Conservation (phyloP, 192 early-diverging fungal species). For the Entomortierella beljakovae region DNA sequence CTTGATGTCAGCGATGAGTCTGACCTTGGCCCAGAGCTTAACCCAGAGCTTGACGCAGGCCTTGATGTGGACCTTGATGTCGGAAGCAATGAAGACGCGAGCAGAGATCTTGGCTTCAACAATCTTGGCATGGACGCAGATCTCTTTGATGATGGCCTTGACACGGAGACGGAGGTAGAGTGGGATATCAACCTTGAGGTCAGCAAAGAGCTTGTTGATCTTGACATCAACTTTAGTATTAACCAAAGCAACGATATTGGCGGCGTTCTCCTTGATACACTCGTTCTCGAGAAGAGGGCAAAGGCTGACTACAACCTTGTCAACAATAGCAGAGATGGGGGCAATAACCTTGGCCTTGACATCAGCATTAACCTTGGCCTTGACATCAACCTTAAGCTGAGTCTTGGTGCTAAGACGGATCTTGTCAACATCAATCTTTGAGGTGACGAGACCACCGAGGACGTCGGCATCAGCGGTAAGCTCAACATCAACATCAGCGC, state of each 20-base stretch:
- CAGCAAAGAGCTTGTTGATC: conserved; percentile 12
- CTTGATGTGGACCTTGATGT: conserved; percentile 25
- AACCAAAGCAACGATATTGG: conserved; percentile 24
- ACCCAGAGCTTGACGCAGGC: conserved; percentile 30
- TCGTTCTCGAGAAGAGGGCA: conserved; percentile 18
- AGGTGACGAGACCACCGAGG: conserved; percentile 34
- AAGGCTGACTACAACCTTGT: conserved; percentile 3
- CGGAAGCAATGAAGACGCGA: conserved; percentile 24
- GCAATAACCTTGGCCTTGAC: conserved; percentile 20
- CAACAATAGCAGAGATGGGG: conserved; percentile 19
- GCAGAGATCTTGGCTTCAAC: conserved; percentile 4
- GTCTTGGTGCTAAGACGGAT: conserved; percentile 20
- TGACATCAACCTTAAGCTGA: conserved; percentile 20
- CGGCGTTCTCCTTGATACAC: conserved; percentile 19
- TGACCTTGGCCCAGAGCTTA: conserved; percentile 28
- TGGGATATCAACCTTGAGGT: conserved; percentile 21
- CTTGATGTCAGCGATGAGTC: neutral
- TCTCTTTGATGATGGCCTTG: conserved; percentile 14
- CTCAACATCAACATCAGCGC: conserved; percentile 32
- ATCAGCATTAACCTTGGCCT: conserved; percentile 17
- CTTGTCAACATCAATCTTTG: conserved; percentile 22
- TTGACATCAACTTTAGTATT: conserved; percentile 7
- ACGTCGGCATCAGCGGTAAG: conserved; percentile 15
- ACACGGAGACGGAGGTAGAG: conserved; percentile 27
- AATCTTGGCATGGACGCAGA: conserved; percentile 21